Percentiles rank a stretch among this genome's conserved stretches.
These are phyloP conservation scores for Scenedesmus sp. DNA, from an alignment of 163 green algal species.

Conservation along the genomic window DNA sequence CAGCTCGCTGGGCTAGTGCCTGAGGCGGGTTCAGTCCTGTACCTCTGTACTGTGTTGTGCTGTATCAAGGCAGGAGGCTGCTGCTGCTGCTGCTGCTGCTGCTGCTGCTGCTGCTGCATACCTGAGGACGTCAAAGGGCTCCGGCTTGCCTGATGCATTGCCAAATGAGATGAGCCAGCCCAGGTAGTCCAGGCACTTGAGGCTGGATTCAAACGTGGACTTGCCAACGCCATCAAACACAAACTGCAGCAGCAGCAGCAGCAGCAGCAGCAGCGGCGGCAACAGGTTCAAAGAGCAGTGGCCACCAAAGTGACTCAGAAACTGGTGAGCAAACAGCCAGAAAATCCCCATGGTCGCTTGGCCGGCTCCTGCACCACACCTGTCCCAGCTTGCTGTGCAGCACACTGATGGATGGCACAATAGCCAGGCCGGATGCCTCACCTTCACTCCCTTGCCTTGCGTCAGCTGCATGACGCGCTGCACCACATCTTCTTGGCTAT, in stretches of 20 bases:
- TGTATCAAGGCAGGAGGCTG: not conserved
- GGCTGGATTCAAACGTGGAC: conserved; percentile 55
- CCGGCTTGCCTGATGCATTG: conserved; percentile 59
- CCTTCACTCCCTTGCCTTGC: conserved; percentile 55
- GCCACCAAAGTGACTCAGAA: too few relatives aligned
- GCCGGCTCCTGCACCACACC: too few relatives aligned
- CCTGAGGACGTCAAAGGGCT: conserved; percentile 55
- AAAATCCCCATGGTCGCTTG: not conserved
- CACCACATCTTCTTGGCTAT: conserved; percentile 50
- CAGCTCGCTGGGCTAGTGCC: too few relatives aligned
- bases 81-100: not conserved
- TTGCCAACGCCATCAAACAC: conserved; percentile 59
- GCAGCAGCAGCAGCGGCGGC: not conserved
- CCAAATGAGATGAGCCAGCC: conserved; percentile 59
- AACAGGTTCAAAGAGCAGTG: too few relatives aligned
- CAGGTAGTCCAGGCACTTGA: conserved; percentile 49
- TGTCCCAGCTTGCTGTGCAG: not conserved
- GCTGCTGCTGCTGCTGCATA: conserved; percentile 24
- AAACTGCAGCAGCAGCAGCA: conserved; percentile 43
- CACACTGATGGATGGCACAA: not conserved
- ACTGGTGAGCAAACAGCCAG: not conserved
- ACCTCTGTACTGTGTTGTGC: not conserved
- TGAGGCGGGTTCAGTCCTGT: too few relatives aligned
- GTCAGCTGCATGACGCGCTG: conserved; percentile 57
- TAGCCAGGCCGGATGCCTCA: not conserved